Evolutionary conservation across 78 protist species (phyloP).

Genomic region (Dictyostelium brefeldianum): DNA sequence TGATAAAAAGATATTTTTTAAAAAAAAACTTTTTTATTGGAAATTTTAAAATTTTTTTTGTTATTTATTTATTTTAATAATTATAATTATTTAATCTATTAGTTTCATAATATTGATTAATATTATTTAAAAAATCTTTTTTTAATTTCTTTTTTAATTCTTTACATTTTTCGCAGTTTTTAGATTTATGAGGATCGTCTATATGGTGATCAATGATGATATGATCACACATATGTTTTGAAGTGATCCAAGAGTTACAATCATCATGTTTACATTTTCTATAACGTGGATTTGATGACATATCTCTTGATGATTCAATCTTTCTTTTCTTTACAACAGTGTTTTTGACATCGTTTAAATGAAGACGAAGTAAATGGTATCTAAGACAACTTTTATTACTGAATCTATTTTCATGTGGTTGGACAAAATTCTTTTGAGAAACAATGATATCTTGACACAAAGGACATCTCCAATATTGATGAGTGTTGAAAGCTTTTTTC

Average conservation of each 20-base stretch:
- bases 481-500: background rate
- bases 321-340: background rate
- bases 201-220: background rate
- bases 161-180: background rate
- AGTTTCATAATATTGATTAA: background rate
- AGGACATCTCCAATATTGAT: background rate
- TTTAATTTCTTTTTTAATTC: slow-evolving; percentile 15
- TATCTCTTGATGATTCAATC: background rate
- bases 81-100: background rate
- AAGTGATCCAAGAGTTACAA: slow-evolving; percentile 1
- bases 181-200: background rate
- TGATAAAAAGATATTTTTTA: too few species aligned
- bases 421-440: background rate
- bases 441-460: background rate
- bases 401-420: background rate
- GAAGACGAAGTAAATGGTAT: background rate
- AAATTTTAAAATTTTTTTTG: too few species aligned
- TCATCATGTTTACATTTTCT: background rate
- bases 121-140: background rate
- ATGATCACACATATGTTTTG: slow-evolving; percentile 9
- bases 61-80: too few species aligned
- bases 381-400: background rate
- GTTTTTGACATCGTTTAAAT: background rate
- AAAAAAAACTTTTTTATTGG: too few species aligned
- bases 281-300: background rate